Percentiles rank a stretch among this genome's conserved stretches.
These are phyloP conservation scores for Primulina huaijiensis DNA, from an alignment of 257 asterid species.

Conservation along the genomic window DNA sequence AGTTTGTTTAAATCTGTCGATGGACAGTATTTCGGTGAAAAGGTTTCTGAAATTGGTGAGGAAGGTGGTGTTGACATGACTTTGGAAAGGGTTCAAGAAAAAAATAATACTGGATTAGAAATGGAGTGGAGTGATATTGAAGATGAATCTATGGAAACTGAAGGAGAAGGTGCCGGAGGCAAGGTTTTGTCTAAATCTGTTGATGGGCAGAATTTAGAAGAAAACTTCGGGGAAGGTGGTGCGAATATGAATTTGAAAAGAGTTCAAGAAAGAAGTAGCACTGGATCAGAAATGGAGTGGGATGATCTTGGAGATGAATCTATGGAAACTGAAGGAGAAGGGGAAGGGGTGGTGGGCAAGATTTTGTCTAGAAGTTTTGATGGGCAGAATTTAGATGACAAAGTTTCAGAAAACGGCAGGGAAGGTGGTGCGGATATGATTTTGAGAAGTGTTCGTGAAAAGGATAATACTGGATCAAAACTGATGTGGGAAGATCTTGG, in stretches of 20 bases:
- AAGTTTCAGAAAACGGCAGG: not conserved
- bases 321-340: too few species aligned
- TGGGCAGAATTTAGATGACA: not conserved
- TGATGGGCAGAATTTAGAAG: not conserved
- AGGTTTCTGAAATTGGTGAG: not conserved
- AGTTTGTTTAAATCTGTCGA: too few species aligned
- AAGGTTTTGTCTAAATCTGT: not conserved
- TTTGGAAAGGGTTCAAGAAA: not conserved
- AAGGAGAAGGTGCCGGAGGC: not conserved
- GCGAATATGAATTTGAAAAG: not conserved
- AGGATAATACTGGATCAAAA: not conserved
- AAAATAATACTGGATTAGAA: not conserved
- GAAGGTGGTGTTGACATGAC: not conserved
- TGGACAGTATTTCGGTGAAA: not conserved
- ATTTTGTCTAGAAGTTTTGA: too few species aligned
- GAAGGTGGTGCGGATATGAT: not conserved
- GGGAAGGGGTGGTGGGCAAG: too few species aligned
- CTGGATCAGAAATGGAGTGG: not conserved
- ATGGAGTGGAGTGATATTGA: not conserved
- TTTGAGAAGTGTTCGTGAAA: not conserved
- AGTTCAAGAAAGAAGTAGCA: not conserved
- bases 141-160: not conserved
- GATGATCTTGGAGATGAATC: constrained; percentile 21
- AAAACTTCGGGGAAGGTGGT: not conserved
- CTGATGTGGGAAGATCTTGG: constrained; percentile 14